Conservation (phyloP, 2,329 filamentous ascomycete genomes). For the Fusarium illudens region DNA sequence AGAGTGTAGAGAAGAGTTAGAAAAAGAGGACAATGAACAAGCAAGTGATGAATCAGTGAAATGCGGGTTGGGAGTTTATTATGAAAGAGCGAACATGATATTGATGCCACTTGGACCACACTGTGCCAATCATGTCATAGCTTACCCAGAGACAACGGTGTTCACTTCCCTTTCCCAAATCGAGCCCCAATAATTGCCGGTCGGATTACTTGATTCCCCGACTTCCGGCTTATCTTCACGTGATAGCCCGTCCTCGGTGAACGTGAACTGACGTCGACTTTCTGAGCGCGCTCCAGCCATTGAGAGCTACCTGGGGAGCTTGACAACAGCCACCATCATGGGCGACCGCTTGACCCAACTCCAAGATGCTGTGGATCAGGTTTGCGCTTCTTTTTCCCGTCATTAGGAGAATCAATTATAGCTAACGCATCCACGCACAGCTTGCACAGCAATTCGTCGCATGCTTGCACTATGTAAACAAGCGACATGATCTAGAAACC, state of each 20-base stretch:
- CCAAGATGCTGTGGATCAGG: slow-evolving; percentile 86
- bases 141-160: slow-evolving; percentile 47
- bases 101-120: slow-evolving; percentile 37
- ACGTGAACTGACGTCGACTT: not conserved
- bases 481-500: slow-evolving; percentile 72
- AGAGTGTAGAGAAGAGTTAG: slow-evolving; percentile 24
- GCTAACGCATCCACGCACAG: slow-evolving; percentile 49
- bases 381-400: slow-evolving; percentile 46
- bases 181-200: slow-evolving; percentile 21
- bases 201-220: slow-evolving; percentile 46
- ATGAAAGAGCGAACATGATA: slow-evolving; percentile 30
- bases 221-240: slow-evolving; percentile 30
- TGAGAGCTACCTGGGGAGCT: not conserved
- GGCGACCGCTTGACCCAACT: slow-evolving; percentile 82
- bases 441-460: slow-evolving; percentile 75
- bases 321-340: slow-evolving; percentile 56
- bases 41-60: slow-evolving; percentile 21
- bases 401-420: fast-evolving
- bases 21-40: slow-evolving; percentile 19
- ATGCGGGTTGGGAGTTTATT: slow-evolving; percentile 21
- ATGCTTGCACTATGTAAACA: slow-evolving; percentile 71
- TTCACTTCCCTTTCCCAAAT: slow-evolving; percentile 44
- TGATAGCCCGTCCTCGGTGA: slow-evolving; percentile 12
- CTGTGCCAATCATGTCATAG: slow-evolving; percentile 40
- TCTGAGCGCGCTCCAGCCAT: not conserved